Conservation (phyloP, 805 yeast genomes). For the Teunomyces stri region DNA sequence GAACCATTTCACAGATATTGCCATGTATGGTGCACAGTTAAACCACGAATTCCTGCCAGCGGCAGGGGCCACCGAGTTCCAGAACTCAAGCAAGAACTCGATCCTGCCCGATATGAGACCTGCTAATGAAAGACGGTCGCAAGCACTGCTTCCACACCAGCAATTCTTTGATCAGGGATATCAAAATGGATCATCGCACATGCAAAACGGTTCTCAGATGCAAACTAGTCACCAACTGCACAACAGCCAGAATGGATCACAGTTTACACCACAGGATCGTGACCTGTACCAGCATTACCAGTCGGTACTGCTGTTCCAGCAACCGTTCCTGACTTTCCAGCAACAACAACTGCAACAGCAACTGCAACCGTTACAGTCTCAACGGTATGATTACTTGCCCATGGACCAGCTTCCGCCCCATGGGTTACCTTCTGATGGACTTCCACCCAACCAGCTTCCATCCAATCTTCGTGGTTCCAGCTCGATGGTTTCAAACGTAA, state of each 20-base stretch:
- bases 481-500: constrained; percentile 14
- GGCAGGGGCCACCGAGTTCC: not conserved
- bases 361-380: not conserved
- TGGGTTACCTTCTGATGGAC: constrained; percentile 30
- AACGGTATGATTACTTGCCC: constrained; percentile 5
- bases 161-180: constrained; percentile 2
- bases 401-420: constrained; percentile 31
- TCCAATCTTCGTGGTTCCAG: constrained; percentile 22
- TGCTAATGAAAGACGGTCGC: not conserved
- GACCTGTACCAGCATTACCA: not conserved
- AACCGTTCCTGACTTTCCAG: too few species aligned
- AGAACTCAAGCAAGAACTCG: not conserved
- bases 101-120: not conserved
- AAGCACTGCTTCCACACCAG: constrained; percentile 2
- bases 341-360: not conserved
- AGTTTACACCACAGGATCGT: constrained; percentile 3
- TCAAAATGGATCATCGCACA: not conserved
- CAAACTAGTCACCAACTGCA: not conserved
- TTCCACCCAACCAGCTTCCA: constrained; percentile 23
- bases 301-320: not conserved
- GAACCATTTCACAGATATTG: constrained; percentile 37
- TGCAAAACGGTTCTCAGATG: not conserved
- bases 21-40: constrained; percentile 34
- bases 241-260: constrained; percentile 5
- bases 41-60: constrained; percentile 23